Evolutionary conservation across 2,329 filamentous ascomycete genomes (phyloP), one percentile per base, ranked within the genome.

Genomic region (Aureobasidium sp.): DNA sequence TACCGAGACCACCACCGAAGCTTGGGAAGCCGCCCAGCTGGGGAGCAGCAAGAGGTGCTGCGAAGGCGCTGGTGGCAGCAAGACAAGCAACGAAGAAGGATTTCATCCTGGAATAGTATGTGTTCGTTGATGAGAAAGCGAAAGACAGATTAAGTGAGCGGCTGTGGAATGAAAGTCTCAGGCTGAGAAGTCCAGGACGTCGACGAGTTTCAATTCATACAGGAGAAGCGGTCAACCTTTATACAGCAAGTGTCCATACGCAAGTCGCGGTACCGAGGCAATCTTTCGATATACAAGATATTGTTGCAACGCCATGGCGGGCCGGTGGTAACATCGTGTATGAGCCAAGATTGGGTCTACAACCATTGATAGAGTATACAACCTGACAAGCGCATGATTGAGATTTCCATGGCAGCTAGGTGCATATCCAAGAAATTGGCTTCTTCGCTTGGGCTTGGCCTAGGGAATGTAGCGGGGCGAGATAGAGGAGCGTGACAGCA

Each of bases 401-500:
- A 27, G 30, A 16, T 25, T 44, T n/a, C 29, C 29, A 44, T 55
- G 44, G 34, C 39, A 55, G 51, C 51, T 55, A 55, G 39, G 29
- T 55, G 51, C 51, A 55, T 55, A 41, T 55, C 51, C 50, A 55
- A 55, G 39, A 44, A n/a, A 44, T 55, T 55, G 51, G 51, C 51
- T 44, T 32, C n/a, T 16, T 32, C 39, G 37, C 39, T 34, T 34
- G 37, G 16, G 51, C 51, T 44, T 55, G 39, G 51, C 39, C 39
- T n/a, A 34, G 51, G 13, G 29, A 16, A 6, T 34, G 39, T 44
- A 44, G 4, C 30, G 14, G 39, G 21, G 27, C 27, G 14, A 10
- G 27, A 5, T 5, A 30, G 14, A 42, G 29, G 25, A 55, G 39
- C 39, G 44, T 55, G 51, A 44, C 39, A 55, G 16, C 39, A 55